Conservation (phyloP, 768 basidiomycete species). For the Chalciporus chontae region DNA sequence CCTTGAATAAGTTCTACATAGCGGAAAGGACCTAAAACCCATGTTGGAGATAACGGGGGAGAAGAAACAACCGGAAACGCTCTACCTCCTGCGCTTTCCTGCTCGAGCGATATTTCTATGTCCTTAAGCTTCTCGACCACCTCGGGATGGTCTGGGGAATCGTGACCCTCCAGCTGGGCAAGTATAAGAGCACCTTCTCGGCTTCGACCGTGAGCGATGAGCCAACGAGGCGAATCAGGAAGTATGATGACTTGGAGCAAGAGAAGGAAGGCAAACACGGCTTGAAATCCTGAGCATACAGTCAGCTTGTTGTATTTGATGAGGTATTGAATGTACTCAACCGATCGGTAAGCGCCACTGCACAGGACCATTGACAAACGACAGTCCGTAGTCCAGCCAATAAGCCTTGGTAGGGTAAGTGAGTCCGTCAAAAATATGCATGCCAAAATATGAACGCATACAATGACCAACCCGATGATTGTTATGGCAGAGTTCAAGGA, state of each 20-base stretch:
- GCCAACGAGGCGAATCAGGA: background rate
- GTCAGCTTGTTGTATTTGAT: background rate
- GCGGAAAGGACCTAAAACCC: background rate
- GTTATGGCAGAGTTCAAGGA: constrained; percentile 38
- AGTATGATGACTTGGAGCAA: background rate
- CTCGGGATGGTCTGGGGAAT: constrained; percentile 30
- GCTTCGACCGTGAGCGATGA: background rate
- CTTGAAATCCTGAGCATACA: constrained; percentile 36
- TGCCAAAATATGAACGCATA: constrained; percentile 1
- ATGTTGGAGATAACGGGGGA: too few relatives aligned
- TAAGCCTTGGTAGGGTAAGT: constrained; percentile 27
- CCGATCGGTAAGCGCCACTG: constrained; percentile 25
- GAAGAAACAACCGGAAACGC: constrained; percentile 23
- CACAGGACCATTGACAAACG: constrained; percentile 29
- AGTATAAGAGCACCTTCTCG: background rate
- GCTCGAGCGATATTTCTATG: constrained; percentile 35
- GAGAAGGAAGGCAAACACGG: constrained; percentile 37
- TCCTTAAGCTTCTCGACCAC: constrained; percentile 33
- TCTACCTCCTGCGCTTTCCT: constrained; percentile 38
- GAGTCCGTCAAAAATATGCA: background rate
- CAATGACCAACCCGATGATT: constrained; percentile 39
- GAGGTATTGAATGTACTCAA: background rate
- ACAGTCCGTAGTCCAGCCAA: constrained; percentile 41
- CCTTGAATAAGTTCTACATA: constrained; percentile 24
- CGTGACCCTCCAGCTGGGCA: constrained; percentile 12